These are phyloP conservation scores for Amylostereum chailletii DNA, from an alignment of 1,284 basidiomycete genomes.

Conservation along the genomic window DNA sequence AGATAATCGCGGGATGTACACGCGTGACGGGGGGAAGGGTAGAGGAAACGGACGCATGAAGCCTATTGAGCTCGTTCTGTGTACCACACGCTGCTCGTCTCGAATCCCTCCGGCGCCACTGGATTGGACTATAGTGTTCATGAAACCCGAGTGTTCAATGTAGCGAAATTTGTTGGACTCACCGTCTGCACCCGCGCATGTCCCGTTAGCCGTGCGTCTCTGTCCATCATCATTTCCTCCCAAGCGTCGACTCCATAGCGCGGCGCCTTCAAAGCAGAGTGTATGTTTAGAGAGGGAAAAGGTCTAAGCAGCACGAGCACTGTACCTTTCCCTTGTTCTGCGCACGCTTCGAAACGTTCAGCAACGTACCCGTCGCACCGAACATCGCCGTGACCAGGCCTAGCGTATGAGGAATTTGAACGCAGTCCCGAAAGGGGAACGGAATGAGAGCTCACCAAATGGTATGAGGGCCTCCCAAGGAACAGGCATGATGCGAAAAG, in stretches of 20 bases:
- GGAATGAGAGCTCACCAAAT: slow-evolving; percentile 51
- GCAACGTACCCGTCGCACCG: slow-evolving; percentile 77
- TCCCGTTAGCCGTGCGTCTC: slow-evolving; percentile 85
- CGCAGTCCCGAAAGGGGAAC: neutral
- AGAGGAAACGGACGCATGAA: slow-evolving; percentile 1
- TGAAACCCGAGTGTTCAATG: neutral
- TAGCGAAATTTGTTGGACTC: slow-evolving; percentile 22
- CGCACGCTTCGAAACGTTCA: slow-evolving; percentile 67
- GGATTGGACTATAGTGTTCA: slow-evolving; percentile 51
- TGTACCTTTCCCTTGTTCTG: slow-evolving; percentile 88
- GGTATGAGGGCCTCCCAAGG: slow-evolving; percentile 95
- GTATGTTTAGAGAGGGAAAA: neutral
- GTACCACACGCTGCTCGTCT: slow-evolving; percentile 73
- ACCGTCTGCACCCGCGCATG: slow-evolving; percentile 80
- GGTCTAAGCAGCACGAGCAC: neutral
- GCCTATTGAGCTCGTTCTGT: slow-evolving; percentile 39
- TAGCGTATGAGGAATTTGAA: slow-evolving; percentile 20
- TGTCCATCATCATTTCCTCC: slow-evolving; percentile 94
- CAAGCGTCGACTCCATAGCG: slow-evolving; percentile 81
- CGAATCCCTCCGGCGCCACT: slow-evolving; percentile 64
- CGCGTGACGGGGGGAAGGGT: no score
- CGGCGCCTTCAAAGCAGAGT: slow-evolving; percentile 47
- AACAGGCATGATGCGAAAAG: slow-evolving; percentile 61
- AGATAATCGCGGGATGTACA: no score
- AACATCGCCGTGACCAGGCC: slow-evolving; percentile 86